Evolutionary conservation across 225 moss, liverwort and hornwort genomes (phyloP), one percentile per base, ranked within the genome.

Genomic region (Pleurozium schreberi): DNA sequence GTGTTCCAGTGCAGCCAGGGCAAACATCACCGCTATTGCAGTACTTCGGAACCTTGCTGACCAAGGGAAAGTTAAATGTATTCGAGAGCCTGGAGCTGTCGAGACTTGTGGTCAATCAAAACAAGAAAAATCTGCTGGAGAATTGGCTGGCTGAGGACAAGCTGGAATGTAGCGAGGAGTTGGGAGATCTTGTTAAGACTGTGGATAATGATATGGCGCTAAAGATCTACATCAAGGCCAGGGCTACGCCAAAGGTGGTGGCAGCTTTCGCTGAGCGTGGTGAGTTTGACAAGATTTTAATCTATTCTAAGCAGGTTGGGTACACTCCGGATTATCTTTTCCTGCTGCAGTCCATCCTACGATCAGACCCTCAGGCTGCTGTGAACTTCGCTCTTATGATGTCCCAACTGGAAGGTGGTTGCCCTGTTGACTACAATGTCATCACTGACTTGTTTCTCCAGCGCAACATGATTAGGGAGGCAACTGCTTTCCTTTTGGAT

Each of bases 111-210:
- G 99, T 99, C 11, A 97, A 97, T 81, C 97, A 97, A 82, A 99
- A 97, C 92, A 99, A 99, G 84, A 97, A 97, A 88, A 96, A 96
- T 74, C 85, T 99, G 83, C 84, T 99, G 78, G 99, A 97, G 87
- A 99, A 97, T 86, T 99, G 99, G 99, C 90, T 99, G 90, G 99
- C 99, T 19, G 99, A 99, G 90, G 99, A 99, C 93, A 99, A 99
- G 92, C 92, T 99, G 80, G 99, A 99, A 90, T 99, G 99, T 81
- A 97, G 99, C 82, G 97, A 99, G 90, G 99, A 99, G 85, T 88
- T 99, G 81, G 99, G 99, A 91, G 99, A 99, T 90, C 95, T 99
- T 86, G 99, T 99, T 11, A 99, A 97, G 95, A 99, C 99, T 71
- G 97, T 99, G 81, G 99, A 99, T 90, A 99, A 94, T 81, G 99